Percentiles rank a stretch among this genome's conserved stretches.
These are phyloP conservation scores for Hyphopichia wangnamkhiaoensis DNA, from an alignment of 1,139 yeast species.

Conservation along the genomic window DNA sequence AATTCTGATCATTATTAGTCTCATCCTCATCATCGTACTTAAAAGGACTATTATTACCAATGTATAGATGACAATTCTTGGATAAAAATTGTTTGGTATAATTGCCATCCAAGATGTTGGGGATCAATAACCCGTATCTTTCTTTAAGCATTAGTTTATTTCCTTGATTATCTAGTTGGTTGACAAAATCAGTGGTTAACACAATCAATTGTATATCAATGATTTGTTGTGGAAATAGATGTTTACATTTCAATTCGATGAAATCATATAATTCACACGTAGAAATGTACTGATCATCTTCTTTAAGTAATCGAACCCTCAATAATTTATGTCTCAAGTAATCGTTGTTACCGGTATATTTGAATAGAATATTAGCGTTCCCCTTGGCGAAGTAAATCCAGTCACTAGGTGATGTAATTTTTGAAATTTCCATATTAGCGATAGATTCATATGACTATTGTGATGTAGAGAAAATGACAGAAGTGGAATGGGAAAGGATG, in stretches of 20 bases:
- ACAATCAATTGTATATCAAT: conserved; percentile 43
- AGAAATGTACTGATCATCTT: conserved; percentile 41
- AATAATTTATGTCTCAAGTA: conserved; percentile 37
- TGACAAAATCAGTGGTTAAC: conserved; percentile 35
- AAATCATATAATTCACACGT: conserved; percentile 47
- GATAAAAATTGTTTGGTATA: conserved; percentile 28
- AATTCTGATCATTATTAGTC: background rate
- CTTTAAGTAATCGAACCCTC: conserved; percentile 38
- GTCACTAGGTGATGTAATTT: conserved; percentile 40
- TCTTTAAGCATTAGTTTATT: conserved; percentile 36
- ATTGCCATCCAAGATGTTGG: conserved; percentile 41
- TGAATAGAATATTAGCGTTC: conserved; percentile 46
- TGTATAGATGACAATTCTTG: conserved; percentile 40
- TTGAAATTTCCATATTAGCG: conserved; percentile 39
- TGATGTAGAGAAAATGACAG: background rate
- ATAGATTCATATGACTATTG: conserved; percentile 2
- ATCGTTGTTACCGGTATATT: conserved; percentile 40
- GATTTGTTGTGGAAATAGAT: conserved; percentile 38
- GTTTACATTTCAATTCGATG: conserved; percentile 43
- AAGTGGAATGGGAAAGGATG: background rate
- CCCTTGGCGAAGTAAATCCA: conserved; percentile 51
- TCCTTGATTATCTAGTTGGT: conserved; percentile 28
- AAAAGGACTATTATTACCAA: conserved; percentile 8
- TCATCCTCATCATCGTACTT: conserved; percentile 7
- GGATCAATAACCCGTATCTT: conserved; percentile 42